Conservation (phyloP, 495 filamentous ascomycete genomes). For the Aeminium ludgeri region DNA sequence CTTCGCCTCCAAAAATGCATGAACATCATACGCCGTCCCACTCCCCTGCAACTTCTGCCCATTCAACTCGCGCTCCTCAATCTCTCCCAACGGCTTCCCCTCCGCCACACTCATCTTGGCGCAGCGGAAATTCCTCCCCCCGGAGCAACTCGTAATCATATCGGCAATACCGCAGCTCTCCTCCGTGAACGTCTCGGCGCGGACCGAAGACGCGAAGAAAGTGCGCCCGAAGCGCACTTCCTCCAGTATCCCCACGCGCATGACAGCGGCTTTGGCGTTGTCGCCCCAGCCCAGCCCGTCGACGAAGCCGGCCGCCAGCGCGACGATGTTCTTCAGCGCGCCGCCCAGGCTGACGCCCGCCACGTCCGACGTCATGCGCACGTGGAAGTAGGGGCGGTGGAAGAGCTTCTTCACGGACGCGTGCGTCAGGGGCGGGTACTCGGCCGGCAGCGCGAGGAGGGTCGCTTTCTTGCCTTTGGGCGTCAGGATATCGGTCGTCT, state of each 20-base stretch:
- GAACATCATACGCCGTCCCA: slow-evolving; percentile 77
- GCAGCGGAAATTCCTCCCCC: slow-evolving; percentile 85
- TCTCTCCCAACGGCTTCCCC: slow-evolving; percentile 61
- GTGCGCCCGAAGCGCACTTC: slow-evolving; percentile 87
- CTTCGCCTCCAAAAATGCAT: slow-evolving; percentile 64
- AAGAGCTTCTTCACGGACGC: slow-evolving; percentile 64
- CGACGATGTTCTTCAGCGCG: slow-evolving; percentile 94
- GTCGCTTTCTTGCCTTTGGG: slow-evolving; percentile 22
- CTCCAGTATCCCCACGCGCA: slow-evolving; percentile 86
- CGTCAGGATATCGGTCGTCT: neutral
- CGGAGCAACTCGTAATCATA: slow-evolving; percentile 81
- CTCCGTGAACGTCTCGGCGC: slow-evolving; percentile 76
- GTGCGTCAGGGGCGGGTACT: slow-evolving; percentile 74
- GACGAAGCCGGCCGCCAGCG: slow-evolving; percentile 86
- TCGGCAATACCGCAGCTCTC: slow-evolving; percentile 94
- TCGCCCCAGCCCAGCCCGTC: slow-evolving; percentile 94
- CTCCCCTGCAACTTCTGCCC: slow-evolving; percentile 96
- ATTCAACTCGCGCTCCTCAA: slow-evolving; percentile 81
- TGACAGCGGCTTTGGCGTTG: slow-evolving; percentile 92
- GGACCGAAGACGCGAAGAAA: slow-evolving; percentile 72
- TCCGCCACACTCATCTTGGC: slow-evolving; percentile 76
- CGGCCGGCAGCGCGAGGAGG: slow-evolving; percentile 54
- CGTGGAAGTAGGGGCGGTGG: slow-evolving; percentile 95
- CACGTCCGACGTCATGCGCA: slow-evolving; percentile 77
- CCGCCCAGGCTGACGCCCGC: slow-evolving; percentile 91